phyloP scores from a whole-genome alignment of 2,329 filamentous ascomycete genomes.

The Diaporthe amygdali region DNA sequence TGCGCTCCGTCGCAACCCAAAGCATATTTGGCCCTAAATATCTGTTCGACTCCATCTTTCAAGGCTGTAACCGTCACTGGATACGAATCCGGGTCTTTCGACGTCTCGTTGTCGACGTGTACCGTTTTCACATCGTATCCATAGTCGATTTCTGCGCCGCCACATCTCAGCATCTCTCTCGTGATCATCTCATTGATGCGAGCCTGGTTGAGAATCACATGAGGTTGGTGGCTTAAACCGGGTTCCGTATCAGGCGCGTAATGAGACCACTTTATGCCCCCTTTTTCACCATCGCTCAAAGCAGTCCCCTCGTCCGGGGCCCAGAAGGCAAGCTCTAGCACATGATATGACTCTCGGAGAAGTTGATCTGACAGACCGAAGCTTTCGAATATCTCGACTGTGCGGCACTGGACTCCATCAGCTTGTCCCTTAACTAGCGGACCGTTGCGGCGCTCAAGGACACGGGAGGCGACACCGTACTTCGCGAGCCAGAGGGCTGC shows the following conservation, averaged over 20 bases:
- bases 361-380: constrained; percentile 60
- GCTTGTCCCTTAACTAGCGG: constrained; percentile 65
- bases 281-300: background rate
- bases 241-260: constrained; percentile 59
- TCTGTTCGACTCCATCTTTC: constrained; percentile 44
- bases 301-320: constrained; percentile 34
- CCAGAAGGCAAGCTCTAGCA: constrained; percentile 65
- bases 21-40: constrained; percentile 54
- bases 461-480: constrained; percentile 58
- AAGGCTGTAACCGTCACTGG: constrained; percentile 49
- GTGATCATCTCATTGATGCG: constrained; percentile 60
- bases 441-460: constrained; percentile 61
- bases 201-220: constrained; percentile 63
- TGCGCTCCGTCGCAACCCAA: constrained; percentile 57
- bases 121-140: constrained; percentile 56
- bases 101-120: constrained; percentile 50
- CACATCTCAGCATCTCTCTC: constrained; percentile 47
- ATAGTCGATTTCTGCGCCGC: constrained; percentile 55
- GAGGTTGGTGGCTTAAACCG: constrained; percentile 57
- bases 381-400: constrained; percentile 66
- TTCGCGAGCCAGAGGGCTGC: constrained; percentile 66
- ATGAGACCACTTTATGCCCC: constrained; percentile 50
- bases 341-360: constrained; percentile 61
- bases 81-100: constrained; percentile 43
- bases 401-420: constrained; percentile 66